A percentile compares a stretch with the other conserved stretches of the same genome.
Evolutionary conservation across 2,329 filamentous ascomycete species (phyloP).

Genomic region (Ilyonectria mors-panacis): DNA sequence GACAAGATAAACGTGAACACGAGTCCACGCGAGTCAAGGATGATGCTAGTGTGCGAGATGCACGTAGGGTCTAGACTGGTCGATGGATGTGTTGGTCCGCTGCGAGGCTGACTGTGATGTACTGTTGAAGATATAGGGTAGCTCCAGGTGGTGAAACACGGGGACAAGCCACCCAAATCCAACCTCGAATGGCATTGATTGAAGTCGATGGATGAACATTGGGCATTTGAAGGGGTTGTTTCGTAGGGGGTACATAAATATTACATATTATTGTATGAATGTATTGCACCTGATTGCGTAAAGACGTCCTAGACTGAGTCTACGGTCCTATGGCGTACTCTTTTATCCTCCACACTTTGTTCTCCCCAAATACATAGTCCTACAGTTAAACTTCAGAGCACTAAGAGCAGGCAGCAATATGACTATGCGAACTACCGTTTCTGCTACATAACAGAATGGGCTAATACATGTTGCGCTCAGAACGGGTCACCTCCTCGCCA

Average conservation of each 20-base stretch:
- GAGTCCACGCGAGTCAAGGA: conserved; percentile 4
- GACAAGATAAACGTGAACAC: not conserved
- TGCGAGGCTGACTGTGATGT: not conserved
- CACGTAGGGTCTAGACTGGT: conserved; percentile 16
- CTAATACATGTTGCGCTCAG: too few species aligned
- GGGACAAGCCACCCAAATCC: not conserved
- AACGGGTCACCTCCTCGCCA: conserved; percentile 37
- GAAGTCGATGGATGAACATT: not conserved
- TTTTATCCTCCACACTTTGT: too few species aligned
- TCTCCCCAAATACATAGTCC: too few species aligned
- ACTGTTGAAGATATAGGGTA: not conserved
- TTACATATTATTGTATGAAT: too few species aligned
- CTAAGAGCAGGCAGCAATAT: too few species aligned
- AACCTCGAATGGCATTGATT: not conserved
- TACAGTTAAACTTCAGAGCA: too few species aligned
- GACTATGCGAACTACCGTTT: too few species aligned
- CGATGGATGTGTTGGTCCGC: not conserved
- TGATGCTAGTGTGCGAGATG: conserved; percentile 10
- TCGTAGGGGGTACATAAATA: too few species aligned
- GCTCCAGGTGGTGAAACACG: not conserved
- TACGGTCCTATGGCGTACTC: too few species aligned
- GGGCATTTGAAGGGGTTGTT: too few species aligned
- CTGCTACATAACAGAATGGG: not conserved
- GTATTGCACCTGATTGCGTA: too few species aligned
- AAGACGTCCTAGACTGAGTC: too few species aligned